Base-by-base conservation (phyloP, 139 green algal genomes). In the Micractinium sp. region DNA sequence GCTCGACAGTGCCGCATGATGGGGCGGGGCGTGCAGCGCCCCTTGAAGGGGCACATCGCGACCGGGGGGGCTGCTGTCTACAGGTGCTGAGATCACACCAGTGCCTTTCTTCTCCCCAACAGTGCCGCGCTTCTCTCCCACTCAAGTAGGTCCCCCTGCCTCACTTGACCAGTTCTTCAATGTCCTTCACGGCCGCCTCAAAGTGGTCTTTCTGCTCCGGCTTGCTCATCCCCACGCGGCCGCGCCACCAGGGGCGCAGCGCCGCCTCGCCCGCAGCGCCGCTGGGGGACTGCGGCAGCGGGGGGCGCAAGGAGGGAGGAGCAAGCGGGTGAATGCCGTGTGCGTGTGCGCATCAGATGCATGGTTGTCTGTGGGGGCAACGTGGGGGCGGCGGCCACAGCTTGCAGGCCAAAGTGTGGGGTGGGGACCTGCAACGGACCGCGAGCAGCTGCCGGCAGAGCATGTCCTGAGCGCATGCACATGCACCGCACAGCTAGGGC, bases 141-240 rank as follows among this genome's bases (percentile, higher is more conserved):
- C 47, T 16, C 5, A 56, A 56, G 47, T 56, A n/a, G 47, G 47
- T 9, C 47, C 9, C 47, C 47, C 47, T 16, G 47, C 47, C 9
- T 56, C 47, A 56, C 47, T 56, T 56, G 7, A 56, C 47, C 73
- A 90, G 67, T 63, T 90, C 87, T 63, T 90, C 87, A 33, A 90
- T 90, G 78, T 90, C 87, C 20, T 1, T 41, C 38, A 71, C 20
- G 5, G 2, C 87, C 66, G 36, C 61, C 77, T 87, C 76, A 73
- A 90, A 93, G 22, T 76, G 25, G 41, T 77, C 76, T 69, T 88
- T 31, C 87, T 94, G 92, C 74, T 93, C 75, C 56, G 91, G 56
- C 85, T 93, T 93, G 74, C 23, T 90, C 31, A 92, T 74, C 27
- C 89, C 90, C 69, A 94, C 90, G 22, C 92, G 41, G 33, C 92